Base-by-base conservation (phyloP, 495 filamentous ascomycete genomes). In the Aspergillus sclerotiicarbonarius region DNA sequence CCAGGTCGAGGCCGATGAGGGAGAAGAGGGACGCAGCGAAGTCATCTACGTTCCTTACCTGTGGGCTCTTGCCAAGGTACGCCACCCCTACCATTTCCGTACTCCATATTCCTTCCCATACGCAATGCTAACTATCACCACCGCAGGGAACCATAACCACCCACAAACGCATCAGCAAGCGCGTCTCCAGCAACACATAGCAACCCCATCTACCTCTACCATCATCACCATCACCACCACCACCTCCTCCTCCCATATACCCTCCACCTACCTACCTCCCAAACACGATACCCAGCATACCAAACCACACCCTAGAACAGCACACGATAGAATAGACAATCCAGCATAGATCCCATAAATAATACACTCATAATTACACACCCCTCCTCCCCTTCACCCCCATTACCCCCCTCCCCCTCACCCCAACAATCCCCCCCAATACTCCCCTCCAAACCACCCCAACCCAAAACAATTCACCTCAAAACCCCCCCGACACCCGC, bases 401-500 rank as follows among this genome's bases (percentile, higher is more conserved):
- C 52, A 60, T 50, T 37, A 41, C 53, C 16, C 31, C 56, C 49
- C 33, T 43, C 46, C 25, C 12, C 37, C 43, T 12, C 21, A 2
- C 49, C 19, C 29, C 18, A 39, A 53, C 19, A n/a, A n/a, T 20
- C 46, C 4, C 6, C 56, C 20, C 18, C 52, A 60, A 54, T 37
- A 41, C 53, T 18, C 31, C 56, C 49, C 33, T 43, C 46, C 25
- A 16, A 45, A 49, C 16, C 21, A 2, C 49, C 19, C 29, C 18
- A 39, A 53, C 19, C 13, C 20, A 2, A 52, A 30, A 19, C 53
- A 48, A 51, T 66, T 70, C 62, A 78, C 64, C 77, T 67, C 68
- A 80, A 69, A 58, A 80, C 72, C 58, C 76, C 76, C 7, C 76
- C 75, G 53, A 79, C 71, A 70, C 76, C 75, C 58, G 75, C 75